Evolutionary conservation across 2,329 filamentous ascomycete genomes (phyloP), one percentile per base, ranked within the genome.

Genomic region (Gaeumannomyces sp.): DNA sequence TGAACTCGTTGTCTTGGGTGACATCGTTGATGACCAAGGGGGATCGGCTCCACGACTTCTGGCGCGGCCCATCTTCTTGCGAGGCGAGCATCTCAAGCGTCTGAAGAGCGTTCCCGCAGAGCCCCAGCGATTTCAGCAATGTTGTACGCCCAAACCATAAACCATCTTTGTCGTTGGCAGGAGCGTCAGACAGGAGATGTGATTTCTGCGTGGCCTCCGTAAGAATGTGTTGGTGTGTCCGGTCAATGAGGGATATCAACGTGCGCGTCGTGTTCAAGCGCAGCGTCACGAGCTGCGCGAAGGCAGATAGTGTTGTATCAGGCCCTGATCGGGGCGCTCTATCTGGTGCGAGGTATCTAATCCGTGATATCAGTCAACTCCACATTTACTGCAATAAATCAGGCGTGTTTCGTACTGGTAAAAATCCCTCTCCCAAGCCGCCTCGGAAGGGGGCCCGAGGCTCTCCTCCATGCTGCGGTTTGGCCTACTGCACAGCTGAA

Each of bases 21-120:
- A 81, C 65, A 67, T 82, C 78, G 57, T 74, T 72, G 64, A 81
- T 68, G 16, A 78, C 50, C 28, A 65, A 62, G 25, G 61, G 38
- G 25, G 59, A 61, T n/a, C 19, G 50, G 31, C 56, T 64, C 53
- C 29, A 31, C 29, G 58, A 35, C 29, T 50, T 60, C 31, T 59
- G 50, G 28, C n/a, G 50, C 53, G 56, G 62, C 28, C 62, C 53
- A n/a, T 35, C 19, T 59, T 59, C 53, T 25, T 35, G 25, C 10
- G 28, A 16, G n/a, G 62, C n/a, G 29, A 35, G 27, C 29, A 33
- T 61, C 60, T 61, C 60, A 45, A 65, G 53, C 27, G 59, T 60
- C 13, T 65, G 62, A 35, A 67, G 62, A 28, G 56, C 64, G 35
- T 62, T 25, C 22, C 62, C 64, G 64, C 66, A 67, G n/a, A 67